Evolutionary conservation across 2,329 filamentous ascomycete genomes (phyloP).

Genomic region (Lojkania enalia): DNA sequence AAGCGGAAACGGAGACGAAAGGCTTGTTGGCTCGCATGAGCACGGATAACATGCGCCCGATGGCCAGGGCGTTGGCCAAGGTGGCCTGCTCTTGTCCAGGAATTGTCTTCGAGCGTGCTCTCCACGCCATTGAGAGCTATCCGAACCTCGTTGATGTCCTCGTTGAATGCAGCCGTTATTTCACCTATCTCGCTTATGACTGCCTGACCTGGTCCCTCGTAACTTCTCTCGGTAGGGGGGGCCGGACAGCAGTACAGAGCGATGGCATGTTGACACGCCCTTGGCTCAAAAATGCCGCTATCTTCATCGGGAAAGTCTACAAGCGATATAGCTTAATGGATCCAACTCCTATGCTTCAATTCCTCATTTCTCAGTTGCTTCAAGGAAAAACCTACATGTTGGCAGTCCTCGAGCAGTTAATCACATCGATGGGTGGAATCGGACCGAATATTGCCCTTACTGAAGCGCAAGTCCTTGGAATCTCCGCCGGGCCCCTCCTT

Average conservation of each 20-base stretch:
- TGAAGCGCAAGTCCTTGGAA: slow-evolving; percentile 81
- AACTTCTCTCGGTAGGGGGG: slow-evolving; percentile 64
- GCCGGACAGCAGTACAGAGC: slow-evolving; percentile 62
- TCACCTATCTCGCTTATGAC: slow-evolving; percentile 90
- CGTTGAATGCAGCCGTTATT: slow-evolving; percentile 92
- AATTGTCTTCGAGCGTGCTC: slow-evolving; percentile 84
- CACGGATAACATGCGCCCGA: slow-evolving; percentile 80
- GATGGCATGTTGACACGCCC: slow-evolving; percentile 78
- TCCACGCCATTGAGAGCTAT: slow-evolving; percentile 91
- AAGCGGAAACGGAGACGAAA: slow-evolving; percentile 76
- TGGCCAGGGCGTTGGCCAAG: slow-evolving; percentile 87
- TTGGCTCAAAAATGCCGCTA: slow-evolving; percentile 87
- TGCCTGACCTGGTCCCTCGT: slow-evolving; percentile 91
- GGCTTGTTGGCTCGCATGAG: slow-evolving; percentile 88
- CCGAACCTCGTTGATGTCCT: slow-evolving; percentile 93
- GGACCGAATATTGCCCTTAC: slow-evolving; percentile 85
- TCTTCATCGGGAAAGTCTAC: slow-evolving; percentile 90
- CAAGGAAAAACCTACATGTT: slow-evolving; percentile 88
- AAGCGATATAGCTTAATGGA: slow-evolving; percentile 83
- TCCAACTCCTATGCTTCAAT: slow-evolving; percentile 82
- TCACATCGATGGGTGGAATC: slow-evolving; percentile 92
- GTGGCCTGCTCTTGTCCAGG: slow-evolving; percentile 90
- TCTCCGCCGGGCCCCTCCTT: slow-evolving; percentile 82
- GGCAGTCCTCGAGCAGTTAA: slow-evolving; percentile 86
- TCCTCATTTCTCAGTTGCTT: slow-evolving; percentile 82